Conservation (phyloP, 2,329 filamentous ascomycete genomes). For the Aspergillus sp. region DNA sequence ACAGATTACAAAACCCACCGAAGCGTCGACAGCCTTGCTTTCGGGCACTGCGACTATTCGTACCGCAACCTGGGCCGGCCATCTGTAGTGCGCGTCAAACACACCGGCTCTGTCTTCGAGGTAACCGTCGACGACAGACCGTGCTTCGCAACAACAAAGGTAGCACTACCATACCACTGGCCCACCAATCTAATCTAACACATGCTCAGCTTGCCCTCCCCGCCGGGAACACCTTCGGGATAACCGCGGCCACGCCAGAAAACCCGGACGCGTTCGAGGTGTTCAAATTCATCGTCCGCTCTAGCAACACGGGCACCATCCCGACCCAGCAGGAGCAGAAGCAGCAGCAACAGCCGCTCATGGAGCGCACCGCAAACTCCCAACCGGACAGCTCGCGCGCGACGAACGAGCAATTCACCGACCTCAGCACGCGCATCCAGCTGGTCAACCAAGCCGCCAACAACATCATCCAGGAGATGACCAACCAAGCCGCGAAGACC, state of each 20-base stretch:
- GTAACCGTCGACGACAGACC: slow-evolving; percentile 70
- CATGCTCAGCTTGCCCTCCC: slow-evolving; percentile 59
- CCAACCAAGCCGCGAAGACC: slow-evolving; percentile 41
- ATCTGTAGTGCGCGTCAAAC: slow-evolving; percentile 68
- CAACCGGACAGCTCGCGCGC: slow-evolving; percentile 37
- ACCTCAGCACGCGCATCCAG: slow-evolving; percentile 74
- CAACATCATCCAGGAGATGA: slow-evolving; percentile 46
- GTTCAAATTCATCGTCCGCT: slow-evolving; percentile 72
- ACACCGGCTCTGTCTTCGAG: slow-evolving; percentile 54
- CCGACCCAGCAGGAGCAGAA: slow-evolving; percentile 6
- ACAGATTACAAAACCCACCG: slow-evolving; percentile 68
- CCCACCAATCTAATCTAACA: slow-evolving; percentile 2
- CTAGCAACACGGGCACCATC: slow-evolving; percentile 18
- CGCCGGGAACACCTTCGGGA: slow-evolving; percentile 69
- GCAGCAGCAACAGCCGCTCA: slow-evolving; percentile 15
- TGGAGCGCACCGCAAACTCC: slow-evolving; percentile 14
- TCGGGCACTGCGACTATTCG: slow-evolving; percentile 81
- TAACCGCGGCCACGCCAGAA: slow-evolving; percentile 81
- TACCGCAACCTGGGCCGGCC: slow-evolving; percentile 88
- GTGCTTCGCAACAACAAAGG: slow-evolving; percentile 74
- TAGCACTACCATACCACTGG: slow-evolving; percentile 12
- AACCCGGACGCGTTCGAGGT: slow-evolving; percentile 91
- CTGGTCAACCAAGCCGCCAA: slow-evolving; percentile 52
- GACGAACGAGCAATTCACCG: slow-evolving; percentile 58
- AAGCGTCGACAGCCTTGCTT: slow-evolving; percentile 74